Evolutionary conservation across 2,329 filamentous ascomycete species (phyloP).

Genomic region (Plenodomus biglobosus): DNA sequence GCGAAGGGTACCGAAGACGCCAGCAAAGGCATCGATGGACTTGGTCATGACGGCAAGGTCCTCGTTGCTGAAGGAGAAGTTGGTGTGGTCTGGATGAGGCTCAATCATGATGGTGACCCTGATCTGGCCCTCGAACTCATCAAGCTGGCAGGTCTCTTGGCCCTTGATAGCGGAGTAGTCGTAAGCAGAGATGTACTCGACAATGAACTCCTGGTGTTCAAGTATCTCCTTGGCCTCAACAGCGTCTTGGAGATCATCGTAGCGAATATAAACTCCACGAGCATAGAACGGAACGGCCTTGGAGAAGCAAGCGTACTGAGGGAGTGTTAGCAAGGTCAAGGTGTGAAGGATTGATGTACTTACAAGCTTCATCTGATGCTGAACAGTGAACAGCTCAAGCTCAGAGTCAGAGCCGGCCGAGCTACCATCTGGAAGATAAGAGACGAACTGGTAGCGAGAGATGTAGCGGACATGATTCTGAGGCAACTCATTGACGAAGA

Average conservation of each 20-base stretch:
- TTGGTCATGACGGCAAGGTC: slow-evolving; percentile 19
- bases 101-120: slow-evolving; percentile 21
- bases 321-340: slow-evolving; percentile 16
- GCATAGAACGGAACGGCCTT: slow-evolving; percentile 22
- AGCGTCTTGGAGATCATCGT: slow-evolving; percentile 46
- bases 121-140: slow-evolving; percentile 41
- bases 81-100: slow-evolving; percentile 12
- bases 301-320: slow-evolving; percentile 32
- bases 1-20: slow-evolving; percentile 22
- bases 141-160: slow-evolving; percentile 24
- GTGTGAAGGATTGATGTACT: slow-evolving; percentile 4
- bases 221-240: slow-evolving; percentile 29
- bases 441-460: slow-evolving; percentile 30
- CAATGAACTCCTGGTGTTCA: slow-evolving; percentile 20
- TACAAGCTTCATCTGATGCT: slow-evolving; percentile 36
- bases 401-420: slow-evolving; percentile 27
- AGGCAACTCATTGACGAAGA: slow-evolving; percentile 33
- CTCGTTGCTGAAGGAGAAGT: slow-evolving; percentile 14
- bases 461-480: slow-evolving; percentile 20
- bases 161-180: slow-evolving; percentile 30
- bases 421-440: slow-evolving; percentile 21
- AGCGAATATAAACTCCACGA: slow-evolving; percentile 36
- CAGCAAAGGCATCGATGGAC: slow-evolving; percentile 14
- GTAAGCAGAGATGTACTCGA: slow-evolving; percentile 24
- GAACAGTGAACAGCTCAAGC: slow-evolving; percentile 24